Percentiles rank a stretch among this genome's conserved stretches.
Evolutionary conservation across 2,329 filamentous ascomycete genomes (phyloP).

Genomic region (Aspergillus brunneoviolaceus): DNA sequence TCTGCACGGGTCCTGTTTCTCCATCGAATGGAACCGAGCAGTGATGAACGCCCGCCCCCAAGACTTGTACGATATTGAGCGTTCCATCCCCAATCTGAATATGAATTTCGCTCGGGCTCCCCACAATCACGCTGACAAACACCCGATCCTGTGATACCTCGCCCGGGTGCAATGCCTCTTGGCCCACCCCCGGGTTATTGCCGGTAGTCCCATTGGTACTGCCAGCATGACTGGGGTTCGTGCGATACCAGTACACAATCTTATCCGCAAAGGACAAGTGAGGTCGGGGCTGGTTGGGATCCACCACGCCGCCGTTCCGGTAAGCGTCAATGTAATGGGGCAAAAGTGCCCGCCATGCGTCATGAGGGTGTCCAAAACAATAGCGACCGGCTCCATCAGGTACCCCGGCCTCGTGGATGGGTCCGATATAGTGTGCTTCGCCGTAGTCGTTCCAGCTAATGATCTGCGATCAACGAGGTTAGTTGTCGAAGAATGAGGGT

Average conservation of each 20-base stretch:
- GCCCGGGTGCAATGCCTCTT: conserved; percentile 26
- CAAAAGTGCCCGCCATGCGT: conserved; percentile 30
- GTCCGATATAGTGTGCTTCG: conserved; percentile 59
- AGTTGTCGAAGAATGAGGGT: neutral
- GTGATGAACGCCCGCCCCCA: conserved; percentile 28
- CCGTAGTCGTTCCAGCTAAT: conserved; percentile 63
- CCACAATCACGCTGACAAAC: conserved; percentile 30
- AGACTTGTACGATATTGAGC: conserved; percentile 24
- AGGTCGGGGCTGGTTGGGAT: conserved; percentile 9
- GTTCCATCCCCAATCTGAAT: conserved; percentile 29
- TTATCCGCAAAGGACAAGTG: conserved; percentile 25
- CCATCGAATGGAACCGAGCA: conserved; percentile 34
- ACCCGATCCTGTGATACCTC: conserved; percentile 34
- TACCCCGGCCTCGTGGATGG: conserved; percentile 50
- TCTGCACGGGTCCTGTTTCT: conserved; percentile 28
- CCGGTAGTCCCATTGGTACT: conserved; percentile 34
- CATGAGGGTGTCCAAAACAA: conserved; percentile 26
- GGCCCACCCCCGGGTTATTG: conserved; percentile 32
- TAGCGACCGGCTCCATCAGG: conserved; percentile 46
- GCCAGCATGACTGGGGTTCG: conserved; percentile 32
- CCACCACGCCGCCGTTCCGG: conserved; percentile 18
- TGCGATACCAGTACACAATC: conserved; percentile 37
- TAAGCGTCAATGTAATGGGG: conserved; percentile 40
- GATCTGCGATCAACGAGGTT: conserved; percentile 39
- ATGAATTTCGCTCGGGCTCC: conserved; percentile 27